Conservation (phyloP, 1,284 basidiomycete genomes). For the Stereum hirsutum region DNA sequence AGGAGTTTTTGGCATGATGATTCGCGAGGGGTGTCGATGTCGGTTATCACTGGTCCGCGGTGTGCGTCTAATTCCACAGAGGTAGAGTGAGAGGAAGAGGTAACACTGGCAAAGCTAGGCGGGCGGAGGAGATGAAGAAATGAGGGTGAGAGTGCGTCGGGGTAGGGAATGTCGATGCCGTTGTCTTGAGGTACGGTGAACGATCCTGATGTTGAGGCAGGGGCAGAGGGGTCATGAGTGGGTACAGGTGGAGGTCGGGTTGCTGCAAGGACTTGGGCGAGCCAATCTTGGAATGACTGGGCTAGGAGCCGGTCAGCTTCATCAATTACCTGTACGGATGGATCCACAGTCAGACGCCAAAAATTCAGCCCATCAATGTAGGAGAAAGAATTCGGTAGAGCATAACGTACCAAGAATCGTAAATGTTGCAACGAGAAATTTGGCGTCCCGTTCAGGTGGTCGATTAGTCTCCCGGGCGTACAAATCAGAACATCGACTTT, state of each 20-base stretch:
- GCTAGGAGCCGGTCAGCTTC: slow-evolving; percentile 94
- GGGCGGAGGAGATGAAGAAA: slow-evolving; percentile 37
- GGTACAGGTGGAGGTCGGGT: slow-evolving; percentile 37
- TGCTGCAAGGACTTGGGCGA: slow-evolving; percentile 70
- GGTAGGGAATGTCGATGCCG: slow-evolving; percentile 13
- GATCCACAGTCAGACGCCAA: too few relatives aligned
- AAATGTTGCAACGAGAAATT: slow-evolving; percentile 93
- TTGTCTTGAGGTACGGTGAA: slow-evolving; percentile 3
- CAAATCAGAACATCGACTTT: slow-evolving; percentile 93
- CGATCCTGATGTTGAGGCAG: slow-evolving; percentile 1
- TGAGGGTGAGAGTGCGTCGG: slow-evolving; percentile 54
- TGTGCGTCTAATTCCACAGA: too few relatives aligned
- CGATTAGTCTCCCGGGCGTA: slow-evolving; percentile 91
- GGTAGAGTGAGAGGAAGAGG: too few relatives aligned
- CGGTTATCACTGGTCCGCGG: slow-evolving; percentile 31
- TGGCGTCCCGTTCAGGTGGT: slow-evolving; percentile 82
- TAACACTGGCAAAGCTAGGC: too few relatives aligned
- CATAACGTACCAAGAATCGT: slow-evolving; percentile 67
- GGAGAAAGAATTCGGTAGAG: background rate
- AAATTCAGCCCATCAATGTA: slow-evolving; percentile 1
- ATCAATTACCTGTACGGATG: slow-evolving; percentile 95
- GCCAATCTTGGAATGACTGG: slow-evolving; percentile 96
- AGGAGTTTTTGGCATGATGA: slow-evolving; percentile 89
- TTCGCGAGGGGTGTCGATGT: slow-evolving; percentile 44
- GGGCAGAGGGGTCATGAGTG: slow-evolving; percentile 3